Evolutionary conservation across 176 grass and related monocot species (phyloP).

Genomic region (Raddia guianensis): DNA sequence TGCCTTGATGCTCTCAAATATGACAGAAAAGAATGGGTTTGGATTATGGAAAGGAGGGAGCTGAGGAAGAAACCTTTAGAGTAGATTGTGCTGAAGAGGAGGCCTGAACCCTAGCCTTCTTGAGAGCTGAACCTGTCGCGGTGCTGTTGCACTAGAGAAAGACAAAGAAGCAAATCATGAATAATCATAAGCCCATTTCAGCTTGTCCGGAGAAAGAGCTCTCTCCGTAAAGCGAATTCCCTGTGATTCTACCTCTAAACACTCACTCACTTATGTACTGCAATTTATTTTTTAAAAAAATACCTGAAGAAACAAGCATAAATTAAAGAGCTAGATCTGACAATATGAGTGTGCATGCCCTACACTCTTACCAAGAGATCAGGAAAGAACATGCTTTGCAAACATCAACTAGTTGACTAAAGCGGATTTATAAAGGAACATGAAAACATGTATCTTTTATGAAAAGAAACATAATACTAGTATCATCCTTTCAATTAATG

Average conservation of each 20-base stretch:
- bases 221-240: constrained; percentile 27
- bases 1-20: not conserved
- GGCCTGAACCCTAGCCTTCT: constrained; percentile 97
- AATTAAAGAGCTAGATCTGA: constrained; percentile 52
- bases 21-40: not conserved
- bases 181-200: constrained; percentile 57
- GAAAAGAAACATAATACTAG: constrained; percentile 20
- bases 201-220: constrained; percentile 38
- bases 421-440: constrained; percentile 32
- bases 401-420: constrained; percentile 32
- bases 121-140: constrained; percentile 77
- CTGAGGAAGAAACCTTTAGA: constrained; percentile 88
- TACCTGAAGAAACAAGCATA: constrained; percentile 33
- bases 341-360: constrained; percentile 52
- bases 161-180: constrained; percentile 57
- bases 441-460: constrained; percentile 44
- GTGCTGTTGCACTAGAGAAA: constrained; percentile 98
- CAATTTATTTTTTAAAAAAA: constrained; percentile 44
- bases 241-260: constrained; percentile 21
- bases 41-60: constrained; percentile 45
- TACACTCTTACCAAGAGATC: constrained; percentile 68
- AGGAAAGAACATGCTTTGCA: constrained; percentile 37
- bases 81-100: constrained; percentile 95
- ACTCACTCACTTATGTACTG: constrained; percentile 26
- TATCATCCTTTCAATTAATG: constrained; percentile 35